Evolutionary conservation across 805 yeast species (phyloP).

Genomic region (Kazachstania psychrophila): DNA sequence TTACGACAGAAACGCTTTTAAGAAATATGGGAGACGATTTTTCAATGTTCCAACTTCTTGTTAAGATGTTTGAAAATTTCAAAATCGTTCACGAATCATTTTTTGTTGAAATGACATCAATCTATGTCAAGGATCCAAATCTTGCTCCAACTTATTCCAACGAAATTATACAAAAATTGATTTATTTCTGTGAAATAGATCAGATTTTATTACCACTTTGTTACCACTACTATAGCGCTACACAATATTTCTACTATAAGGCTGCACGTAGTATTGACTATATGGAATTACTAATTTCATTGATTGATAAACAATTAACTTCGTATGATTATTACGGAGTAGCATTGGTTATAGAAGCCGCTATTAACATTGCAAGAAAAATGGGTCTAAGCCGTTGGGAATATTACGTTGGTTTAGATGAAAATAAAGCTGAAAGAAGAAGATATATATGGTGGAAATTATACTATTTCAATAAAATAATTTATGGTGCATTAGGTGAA

Average conservation of each 20-base stretch:
- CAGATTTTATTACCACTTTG: slow-evolving; percentile 18
- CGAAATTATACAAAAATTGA: slow-evolving; percentile 9
- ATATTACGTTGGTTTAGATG: slow-evolving; percentile 27
- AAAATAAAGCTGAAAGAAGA: slow-evolving; percentile 23
- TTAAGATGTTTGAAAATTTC: slow-evolving; percentile 15
- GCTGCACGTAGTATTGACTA: slow-evolving; percentile 14
- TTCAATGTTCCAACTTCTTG: slow-evolving; percentile 16
- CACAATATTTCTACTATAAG: slow-evolving; percentile 14
- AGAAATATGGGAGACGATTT: slow-evolving; percentile 14
- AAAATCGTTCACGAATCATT: slow-evolving; percentile 12
- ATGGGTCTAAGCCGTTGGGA: slow-evolving; percentile 29
- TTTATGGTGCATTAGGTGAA: slow-evolving; percentile 11
- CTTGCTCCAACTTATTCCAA: neutral
- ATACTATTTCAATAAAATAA: slow-evolving; percentile 19
- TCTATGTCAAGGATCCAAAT: neutral
- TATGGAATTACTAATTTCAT: slow-evolving; percentile 20
- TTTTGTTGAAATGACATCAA: slow-evolving; percentile 8
- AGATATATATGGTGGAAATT: slow-evolving; percentile 27
- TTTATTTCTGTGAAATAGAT: slow-evolving; percentile 16
- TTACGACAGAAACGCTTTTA: slow-evolving; percentile 10
- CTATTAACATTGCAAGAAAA: slow-evolving; percentile 17
- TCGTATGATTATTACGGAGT: slow-evolving; percentile 18
- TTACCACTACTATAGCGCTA: slow-evolving; percentile 20
- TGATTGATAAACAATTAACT: slow-evolving; percentile 22
- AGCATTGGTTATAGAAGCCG: slow-evolving; percentile 17